Evolutionary conservation across 306 rosid genomes (phyloP).

Genomic region (Inga laurina): DNA sequence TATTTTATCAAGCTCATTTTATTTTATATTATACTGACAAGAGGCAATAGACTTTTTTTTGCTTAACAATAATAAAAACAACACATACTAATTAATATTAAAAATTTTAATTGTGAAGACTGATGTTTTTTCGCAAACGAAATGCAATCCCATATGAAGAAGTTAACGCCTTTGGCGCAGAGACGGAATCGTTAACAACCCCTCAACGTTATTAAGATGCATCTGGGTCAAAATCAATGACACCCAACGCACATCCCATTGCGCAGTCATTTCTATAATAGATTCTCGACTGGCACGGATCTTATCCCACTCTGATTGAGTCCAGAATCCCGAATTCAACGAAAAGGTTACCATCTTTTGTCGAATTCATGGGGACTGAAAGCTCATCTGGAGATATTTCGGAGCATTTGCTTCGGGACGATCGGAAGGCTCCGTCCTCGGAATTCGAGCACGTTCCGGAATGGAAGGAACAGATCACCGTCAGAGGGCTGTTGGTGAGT

Average conservation of each 20-base stretch:
- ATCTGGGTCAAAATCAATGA: not conserved
- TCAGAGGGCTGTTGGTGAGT: slow-evolving; percentile 85
- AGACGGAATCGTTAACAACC: not conserved
- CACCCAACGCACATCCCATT: not conserved
- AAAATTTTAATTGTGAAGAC: not conserved
- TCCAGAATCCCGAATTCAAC: not conserved
- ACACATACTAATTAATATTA: too few species aligned
- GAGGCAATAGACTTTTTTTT: too few species aligned
- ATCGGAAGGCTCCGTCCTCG: slow-evolving; percentile 25
- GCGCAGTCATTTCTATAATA: not conserved
- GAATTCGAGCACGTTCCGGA: slow-evolving; percentile 56
- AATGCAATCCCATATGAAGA: not conserved
- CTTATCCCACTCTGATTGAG: not conserved
- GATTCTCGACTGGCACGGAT: not conserved
- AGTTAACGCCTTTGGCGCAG: not conserved
- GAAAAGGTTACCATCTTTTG: not conserved
- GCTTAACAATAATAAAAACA: too few species aligned
- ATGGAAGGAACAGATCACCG: slow-evolving; percentile 91
- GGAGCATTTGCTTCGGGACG: slow-evolving; percentile 51
- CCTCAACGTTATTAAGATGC: not conserved
- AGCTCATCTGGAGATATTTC: slow-evolving; percentile 56
- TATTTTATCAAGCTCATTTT: too few species aligned
- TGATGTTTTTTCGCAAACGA: not conserved
- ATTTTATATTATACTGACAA: too few species aligned
- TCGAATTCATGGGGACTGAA: slow-evolving; percentile 53